Evolutionary conservation across 768 basidiomycete genomes (phyloP), one percentile per base, ranked within the genome.

Genomic region (Tephrocybe sp.): DNA sequence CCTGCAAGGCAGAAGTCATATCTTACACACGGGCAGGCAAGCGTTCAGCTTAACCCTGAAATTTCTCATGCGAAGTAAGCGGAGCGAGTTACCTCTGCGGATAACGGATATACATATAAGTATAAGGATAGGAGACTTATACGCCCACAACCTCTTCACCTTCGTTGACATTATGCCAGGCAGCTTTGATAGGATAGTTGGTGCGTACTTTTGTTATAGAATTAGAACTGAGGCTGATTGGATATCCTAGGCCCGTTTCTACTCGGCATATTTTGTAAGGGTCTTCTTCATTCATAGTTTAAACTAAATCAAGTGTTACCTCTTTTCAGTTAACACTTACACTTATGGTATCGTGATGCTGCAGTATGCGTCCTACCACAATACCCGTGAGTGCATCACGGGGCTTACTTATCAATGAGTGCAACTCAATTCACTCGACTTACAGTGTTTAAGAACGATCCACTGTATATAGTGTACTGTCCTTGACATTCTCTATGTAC

Each of bases 321-420:
- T 5, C 8, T 37, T 13, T 19, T 3, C 45, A 66, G 64, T 66
- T 18, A 64, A 66, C 35, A 63, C 60, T 15, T 66, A 66, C 47
- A 28, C 59, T 12, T 62, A 54, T 36, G 65, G 65, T 9, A 31
- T 62, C 22, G 59, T 62, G 16, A 58, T 60, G 37, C 54, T 60
- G 21, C 62, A 64, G 41, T 74, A 51, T 65, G 62, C 52, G 57
- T 64, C n/a, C 51, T 72, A 50, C 63, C 67, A 54, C 50, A 58
- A 25, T 64, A 65, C 51, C 64, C 67, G 60, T 74, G 63, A 55
- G 66, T 59, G 1, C n/a, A n/a, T n/a, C n/a, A n/a, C n/a, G n/a
- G n/a, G n/a, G n/a, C n/a, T n/a, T n/a, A n/a, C n/a, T n/a, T n/a
- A n/a, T n/a, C n/a, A n/a, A n/a, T n/a, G n/a, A n/a, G n/a, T n/a